Base-by-base conservation (phyloP, 2,329 filamentous ascomycete species). In the Didymella keratinophila region DNA sequence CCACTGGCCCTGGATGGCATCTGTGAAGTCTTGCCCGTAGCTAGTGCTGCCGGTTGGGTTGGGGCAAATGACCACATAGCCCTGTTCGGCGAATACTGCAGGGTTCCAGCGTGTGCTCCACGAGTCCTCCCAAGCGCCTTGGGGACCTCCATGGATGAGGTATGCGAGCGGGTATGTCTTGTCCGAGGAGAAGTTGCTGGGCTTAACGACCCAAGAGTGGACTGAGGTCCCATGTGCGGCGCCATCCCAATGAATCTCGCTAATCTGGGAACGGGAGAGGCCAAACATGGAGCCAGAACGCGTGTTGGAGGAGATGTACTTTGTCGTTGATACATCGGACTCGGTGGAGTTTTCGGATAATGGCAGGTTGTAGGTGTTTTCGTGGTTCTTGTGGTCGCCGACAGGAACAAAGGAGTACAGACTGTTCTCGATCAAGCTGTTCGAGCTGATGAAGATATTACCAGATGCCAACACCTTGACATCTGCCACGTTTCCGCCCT, bases 91-190 rank as follows among this genome's bases (percentile, higher is more conserved):
- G 71, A 92, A 96, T 10, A 94, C 84, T 59, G 90, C 91, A 1
- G 90, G 89, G 72, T 96, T 96, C 92, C 92, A 96, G 18, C 92
- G 83, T 2, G 89, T 92, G 73, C 85, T 89, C 91, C 92, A 96
- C 27, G 83, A 81, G 69, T 95, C 89, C 30, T 76, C 79, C 89
- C 90, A 94, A 0, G 90, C 86, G 21, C 88, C 86, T 74, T 95
- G 91, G 0, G 92, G 92, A 0, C 92, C 92, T 53, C 92, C 92
- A 70, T 96, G 92, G 62, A 96, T 90, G 41, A 93, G 79, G 71
- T 93, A 89, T 2, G 89, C 86, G 4, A 96, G 81, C 0, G 92
- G 92, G 69, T 94, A 96, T 63, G 86, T 92, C 76, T 92, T 89
- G 18, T 77, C 81, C 9, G 83, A 77, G 69, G 91, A 84, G 71